phyloP scores from a whole-genome alignment of 1,284 basidiomycete species.

The Naganishia sp. region DNA sequence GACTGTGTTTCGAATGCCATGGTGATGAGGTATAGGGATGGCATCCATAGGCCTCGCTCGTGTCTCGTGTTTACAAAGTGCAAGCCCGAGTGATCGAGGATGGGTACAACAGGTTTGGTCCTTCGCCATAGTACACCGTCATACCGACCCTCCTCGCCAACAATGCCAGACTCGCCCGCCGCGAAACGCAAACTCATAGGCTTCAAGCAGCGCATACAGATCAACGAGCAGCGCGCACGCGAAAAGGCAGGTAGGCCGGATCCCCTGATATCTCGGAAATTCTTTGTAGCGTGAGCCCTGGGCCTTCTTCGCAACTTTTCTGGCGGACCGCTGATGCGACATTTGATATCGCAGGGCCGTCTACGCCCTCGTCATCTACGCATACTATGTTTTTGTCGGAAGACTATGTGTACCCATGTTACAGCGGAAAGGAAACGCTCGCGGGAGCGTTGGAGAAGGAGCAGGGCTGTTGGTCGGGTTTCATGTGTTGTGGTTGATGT shows the following conservation, averaged over 20 bases:
- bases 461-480: conserved; percentile 66
- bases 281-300: conserved; percentile 28
- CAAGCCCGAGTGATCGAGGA: not conserved
- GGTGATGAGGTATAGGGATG: not conserved
- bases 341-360: conserved; percentile 40
- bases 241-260: conserved; percentile 30
- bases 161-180: not conserved
- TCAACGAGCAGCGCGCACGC: conserved; percentile 22
- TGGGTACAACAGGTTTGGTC: not conserved
- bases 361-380: conserved; percentile 43
- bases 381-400: conserved; percentile 69
- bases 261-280: conserved; percentile 26
- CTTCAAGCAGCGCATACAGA: conserved; percentile 26
- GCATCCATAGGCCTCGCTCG: not conserved
- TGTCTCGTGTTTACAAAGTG: conserved; percentile 17
- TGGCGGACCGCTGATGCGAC: not conserved
- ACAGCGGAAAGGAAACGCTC: conserved; percentile 52
- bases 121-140: not conserved
- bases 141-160: not conserved
- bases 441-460: conserved; percentile 59
- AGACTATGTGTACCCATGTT: conserved; percentile 68
- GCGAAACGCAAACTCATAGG: conserved; percentile 23
- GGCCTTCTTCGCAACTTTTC: not conserved
- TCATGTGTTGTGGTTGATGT: conserved; percentile 65
- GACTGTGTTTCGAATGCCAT: conserved; percentile 14